Base-by-base conservation (phyloP, 768 basidiomycete species). In the Solioccasus polychromus region DNA sequence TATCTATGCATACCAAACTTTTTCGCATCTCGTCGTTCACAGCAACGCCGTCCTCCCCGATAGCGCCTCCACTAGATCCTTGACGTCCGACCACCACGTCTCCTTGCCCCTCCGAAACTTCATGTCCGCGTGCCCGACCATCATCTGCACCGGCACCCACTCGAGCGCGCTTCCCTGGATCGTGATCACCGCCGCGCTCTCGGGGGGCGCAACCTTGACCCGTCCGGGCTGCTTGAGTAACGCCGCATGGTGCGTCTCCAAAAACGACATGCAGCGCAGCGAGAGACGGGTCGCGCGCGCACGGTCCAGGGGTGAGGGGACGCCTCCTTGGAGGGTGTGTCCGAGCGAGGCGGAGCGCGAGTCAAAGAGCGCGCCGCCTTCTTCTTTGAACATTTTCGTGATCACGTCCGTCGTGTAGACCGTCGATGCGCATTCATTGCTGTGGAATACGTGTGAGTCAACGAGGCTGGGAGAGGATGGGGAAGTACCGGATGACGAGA, bases 241-340 rank as follows among this genome's bases (percentile, higher is more conserved):
- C 23, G 64, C 59, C 19, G 72, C 71, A 62, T 90, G 87, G 52
- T 95, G 83, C 40, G 78, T 63, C 68, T 98, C 96, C 48, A 98
- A 76, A 79, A 96, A 98, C 26, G 82, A 71, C 90, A 99, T 93
- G 71, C 91, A 95, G 56, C 90, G 85, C 51, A 95, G 73, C 8
- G 95, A 83, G 35, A 97, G 78, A 25, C 96, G 86, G 7, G 88
- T 85, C 3, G 92, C 96, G 22, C 92, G 88, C 0, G 87, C 83
- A 40, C 95, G 89, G 70, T 98, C 96, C 57, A 90, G 77, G 0
- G 96, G 96, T 1, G 95, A 96, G 5, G 96, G 96, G 15, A 92
- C 83, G 3, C 93, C 93, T 8, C 96, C 96, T 60, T 99, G 96
- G 3, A 99, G 72, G 5, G 94, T 98, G 70, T 99, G 96, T 14